Conservation (phyloP, 495 filamentous ascomycete genomes). For the Penicillium egyptiacum region DNA sequence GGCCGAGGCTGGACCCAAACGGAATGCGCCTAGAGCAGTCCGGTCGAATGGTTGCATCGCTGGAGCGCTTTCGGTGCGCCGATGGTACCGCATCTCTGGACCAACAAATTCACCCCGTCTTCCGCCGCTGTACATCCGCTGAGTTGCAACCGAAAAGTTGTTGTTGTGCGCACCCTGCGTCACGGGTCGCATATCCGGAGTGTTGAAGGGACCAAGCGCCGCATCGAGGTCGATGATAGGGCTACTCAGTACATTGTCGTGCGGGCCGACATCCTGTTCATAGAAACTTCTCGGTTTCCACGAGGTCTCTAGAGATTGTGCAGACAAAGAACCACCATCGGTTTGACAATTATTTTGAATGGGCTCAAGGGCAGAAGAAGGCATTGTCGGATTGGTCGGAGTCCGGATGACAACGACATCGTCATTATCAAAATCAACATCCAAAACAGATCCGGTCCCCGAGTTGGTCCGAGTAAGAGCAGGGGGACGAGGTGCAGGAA, state of each 20-base stretch:
- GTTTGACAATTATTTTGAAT: slow-evolving; percentile 25
- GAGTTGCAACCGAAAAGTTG: slow-evolving; percentile 60
- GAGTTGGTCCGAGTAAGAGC: slow-evolving; percentile 46
- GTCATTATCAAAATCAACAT: slow-evolving; percentile 56
- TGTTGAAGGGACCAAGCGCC: slow-evolving; percentile 90
- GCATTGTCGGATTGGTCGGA: slow-evolving; percentile 38
- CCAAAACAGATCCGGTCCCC: slow-evolving; percentile 41
- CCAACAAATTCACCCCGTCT: slow-evolving; percentile 68
- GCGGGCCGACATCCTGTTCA: slow-evolving; percentile 37
- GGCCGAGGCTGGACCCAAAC: slow-evolving; percentile 63
- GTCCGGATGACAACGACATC: slow-evolving; percentile 52
- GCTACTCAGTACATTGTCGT: slow-evolving; percentile 60
- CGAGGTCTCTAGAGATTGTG: slow-evolving; percentile 35
- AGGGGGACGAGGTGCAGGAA: slow-evolving; percentile 40
- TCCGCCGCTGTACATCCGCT: slow-evolving; percentile 87
- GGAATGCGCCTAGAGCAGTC: slow-evolving; percentile 61
- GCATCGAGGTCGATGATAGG: slow-evolving; percentile 94
- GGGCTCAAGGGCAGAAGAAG: slow-evolving; percentile 22
- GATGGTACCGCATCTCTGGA: slow-evolving; percentile 85
- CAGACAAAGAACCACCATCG: slow-evolving; percentile 21
- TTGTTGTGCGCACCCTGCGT: slow-evolving; percentile 53
- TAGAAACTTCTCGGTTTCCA: slow-evolving; percentile 53
- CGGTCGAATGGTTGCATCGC: slow-evolving; percentile 81
- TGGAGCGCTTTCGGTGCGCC: slow-evolving; percentile 89
- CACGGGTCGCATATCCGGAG: slow-evolving; percentile 53